Evolutionary conservation across 495 filamentous ascomycete genomes (phyloP), one percentile per base, ranked within the genome.

Genomic region (Rostrohypoxylon terebratum): DNA sequence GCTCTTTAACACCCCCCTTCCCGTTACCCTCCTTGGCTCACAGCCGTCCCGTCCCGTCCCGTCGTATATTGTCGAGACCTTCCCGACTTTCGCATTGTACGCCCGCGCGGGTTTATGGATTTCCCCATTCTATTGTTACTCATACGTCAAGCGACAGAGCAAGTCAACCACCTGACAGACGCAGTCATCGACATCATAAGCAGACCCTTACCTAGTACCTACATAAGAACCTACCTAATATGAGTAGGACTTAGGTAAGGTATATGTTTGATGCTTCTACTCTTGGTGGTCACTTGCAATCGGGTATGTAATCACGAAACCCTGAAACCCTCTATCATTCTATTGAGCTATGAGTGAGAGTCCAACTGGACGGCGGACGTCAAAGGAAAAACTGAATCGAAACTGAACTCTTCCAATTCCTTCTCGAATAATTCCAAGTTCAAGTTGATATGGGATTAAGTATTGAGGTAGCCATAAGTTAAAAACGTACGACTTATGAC

Each of bases 371-470:
- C 10, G 23, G 23, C 44, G 40, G 16, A 58, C 10, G 23, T 11
- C 44, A 25, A 62, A 68, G 0, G 40, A 28, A 28, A 34, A 59
- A 7, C 45, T 54, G 34, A 60, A 21, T 55, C 57, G 57, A 40
- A 60, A n/a, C 47, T 57, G 38, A 61, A 28, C 51, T 51, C 28
- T 59, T 59, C 54, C 36, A 55, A 73, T 45, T 73, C 47, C 59
- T 68, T 68, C 59, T 73, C 64, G 65, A 73, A 66, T 23, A 68
- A 21, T 61, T 69, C 60, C 48, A 55, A 57, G 34, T 69, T 54
- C 48, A 55, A 57, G 34, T 68, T n/a, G 38, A 31, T 14, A 42
- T 28, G 28, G 28, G 28, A 28, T 28, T 1, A 28, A 5, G 28
- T 28, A 23, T 48, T 33, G 13, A 53, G 21, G 21, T 33, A 53